These are phyloP conservation scores for Conringia planisiliqua DNA, from an alignment of 345 rosid genomes.

Conservation along the genomic window DNA sequence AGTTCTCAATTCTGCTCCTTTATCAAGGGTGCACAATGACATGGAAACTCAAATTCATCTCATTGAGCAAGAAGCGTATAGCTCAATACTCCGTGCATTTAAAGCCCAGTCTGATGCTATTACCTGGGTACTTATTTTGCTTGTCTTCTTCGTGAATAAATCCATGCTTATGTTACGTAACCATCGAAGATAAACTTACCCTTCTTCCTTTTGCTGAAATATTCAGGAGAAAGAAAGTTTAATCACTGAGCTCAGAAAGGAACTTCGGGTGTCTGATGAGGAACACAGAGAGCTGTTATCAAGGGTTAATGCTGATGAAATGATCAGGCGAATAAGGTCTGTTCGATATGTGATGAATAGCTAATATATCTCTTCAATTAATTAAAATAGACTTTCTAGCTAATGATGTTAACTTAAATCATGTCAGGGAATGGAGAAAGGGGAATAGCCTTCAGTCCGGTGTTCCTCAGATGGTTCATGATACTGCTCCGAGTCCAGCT, in stretches of 20 bases:
- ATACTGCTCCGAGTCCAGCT: slow-evolving; percentile 71
- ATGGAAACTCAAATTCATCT: slow-evolving; percentile 91
- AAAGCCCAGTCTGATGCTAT: slow-evolving; percentile 98
- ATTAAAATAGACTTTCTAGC: neutral
- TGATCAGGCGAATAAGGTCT: slow-evolving; percentile 81
- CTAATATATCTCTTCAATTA: neutral
- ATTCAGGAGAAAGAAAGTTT: slow-evolving; percentile 90
- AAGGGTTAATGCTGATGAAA: slow-evolving; percentile 85
- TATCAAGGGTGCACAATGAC: slow-evolving; percentile 68
- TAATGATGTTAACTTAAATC: neutral
- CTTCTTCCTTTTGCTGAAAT: neutral
- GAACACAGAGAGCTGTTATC: slow-evolving; percentile 86
- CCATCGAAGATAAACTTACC: neutral
- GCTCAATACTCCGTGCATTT: slow-evolving; percentile 86
- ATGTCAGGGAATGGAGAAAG: slow-evolving; percentile 91
- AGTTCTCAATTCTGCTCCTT: slow-evolving; percentile 49
- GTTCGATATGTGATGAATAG: slow-evolving; percentile 7
- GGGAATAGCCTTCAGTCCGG: slow-evolving; percentile 61
- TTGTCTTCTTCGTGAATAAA: neutral
- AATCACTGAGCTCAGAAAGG: slow-evolving; percentile 94
- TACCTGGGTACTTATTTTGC: slow-evolving; percentile 68
- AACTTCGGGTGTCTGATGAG: slow-evolving; percentile 93
- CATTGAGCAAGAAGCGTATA: slow-evolving; percentile 92
- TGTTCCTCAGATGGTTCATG: slow-evolving; percentile 61
- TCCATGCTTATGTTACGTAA: slow-evolving; percentile 6